phyloP scores from a whole-genome alignment of 1,284 basidiomycete species.

The Ustilago loliicola region DNA sequence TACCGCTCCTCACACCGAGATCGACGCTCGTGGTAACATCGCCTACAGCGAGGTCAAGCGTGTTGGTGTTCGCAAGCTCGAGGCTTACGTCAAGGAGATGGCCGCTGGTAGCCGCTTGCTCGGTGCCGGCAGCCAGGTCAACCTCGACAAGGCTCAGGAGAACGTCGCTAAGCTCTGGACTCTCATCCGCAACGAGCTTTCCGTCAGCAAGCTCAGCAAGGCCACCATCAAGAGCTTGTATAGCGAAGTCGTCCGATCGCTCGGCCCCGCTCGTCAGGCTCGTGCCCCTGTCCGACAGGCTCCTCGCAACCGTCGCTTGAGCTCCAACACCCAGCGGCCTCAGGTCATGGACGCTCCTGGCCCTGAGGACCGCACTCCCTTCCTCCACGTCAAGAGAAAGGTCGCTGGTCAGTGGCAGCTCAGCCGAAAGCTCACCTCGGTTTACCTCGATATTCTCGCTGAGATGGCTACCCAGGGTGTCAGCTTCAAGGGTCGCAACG shows the following conservation, averaged over 20 bases:
- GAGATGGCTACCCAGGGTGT: conserved; percentile 98
- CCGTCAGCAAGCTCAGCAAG: conserved; percentile 96
- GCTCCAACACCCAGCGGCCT: conserved; percentile 67
- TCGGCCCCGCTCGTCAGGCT: conserved; percentile 76
- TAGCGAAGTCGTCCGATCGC: conserved; percentile 85
- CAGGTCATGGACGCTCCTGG: conserved; percentile 55
- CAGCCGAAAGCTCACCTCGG: conserved; percentile 88
- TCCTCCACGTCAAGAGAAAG: conserved; percentile 96
- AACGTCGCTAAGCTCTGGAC: conserved; percentile 97
- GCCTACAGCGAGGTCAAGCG: conserved; percentile 94
- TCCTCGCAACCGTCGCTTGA: conserved; percentile 72
- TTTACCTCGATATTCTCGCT: conserved; percentile 89
- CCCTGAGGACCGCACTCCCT: conserved; percentile 83
- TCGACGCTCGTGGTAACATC: conserved; percentile 92
- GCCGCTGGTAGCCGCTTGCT: conserved; percentile 83
- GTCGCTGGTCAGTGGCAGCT: conserved; percentile 97
- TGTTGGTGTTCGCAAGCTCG: conserved; percentile 94
- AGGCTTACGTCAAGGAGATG: conserved; percentile 99
- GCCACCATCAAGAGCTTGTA: conserved; percentile 96
- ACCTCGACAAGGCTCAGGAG: conserved; percentile 91
- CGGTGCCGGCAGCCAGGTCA: conserved; percentile 61
- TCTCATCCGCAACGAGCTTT: conserved; percentile 94
- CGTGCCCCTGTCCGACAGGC: conserved; percentile 73
- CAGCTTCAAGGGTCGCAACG: conserved; percentile 98
- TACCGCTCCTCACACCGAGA: conserved; percentile 93